These are phyloP conservation scores for Fagus sylvatica DNA, from an alignment of 306 rosid genomes.

Conservation along the genomic window DNA sequence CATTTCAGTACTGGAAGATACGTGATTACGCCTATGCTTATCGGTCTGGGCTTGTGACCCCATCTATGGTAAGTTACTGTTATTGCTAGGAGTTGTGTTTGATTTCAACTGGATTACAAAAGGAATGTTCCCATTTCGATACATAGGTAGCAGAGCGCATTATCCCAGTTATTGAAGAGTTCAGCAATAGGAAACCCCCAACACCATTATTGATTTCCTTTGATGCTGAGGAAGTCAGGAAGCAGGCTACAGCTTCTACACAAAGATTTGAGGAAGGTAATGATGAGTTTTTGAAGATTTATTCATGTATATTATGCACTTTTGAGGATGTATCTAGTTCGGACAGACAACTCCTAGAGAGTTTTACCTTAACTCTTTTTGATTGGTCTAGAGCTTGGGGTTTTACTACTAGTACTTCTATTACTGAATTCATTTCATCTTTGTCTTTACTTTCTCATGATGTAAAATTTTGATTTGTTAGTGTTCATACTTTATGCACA, in stretches of 20 bases:
- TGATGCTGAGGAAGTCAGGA: slow-evolving; percentile 71
- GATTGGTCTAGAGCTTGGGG: too few relatives aligned
- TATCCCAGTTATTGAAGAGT: slow-evolving; percentile 66
- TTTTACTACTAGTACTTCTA: too few relatives aligned
- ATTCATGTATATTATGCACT: neutral
- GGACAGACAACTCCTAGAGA: too few relatives aligned
- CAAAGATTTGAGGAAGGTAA: slow-evolving; percentile 87
- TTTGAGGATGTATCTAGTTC: too few relatives aligned
- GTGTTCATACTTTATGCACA: too few relatives aligned
- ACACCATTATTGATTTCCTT: slow-evolving; percentile 76
- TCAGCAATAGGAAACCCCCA: slow-evolving; percentile 47
- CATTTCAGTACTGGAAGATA: slow-evolving; percentile 88
- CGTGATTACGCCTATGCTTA: slow-evolving; percentile 94
- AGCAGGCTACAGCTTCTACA: slow-evolving; percentile 87
- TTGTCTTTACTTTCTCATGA: too few relatives aligned
- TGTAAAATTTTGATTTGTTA: too few relatives aligned
- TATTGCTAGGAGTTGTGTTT: slow-evolving; percentile 7
- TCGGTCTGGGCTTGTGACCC: slow-evolving; percentile 67
- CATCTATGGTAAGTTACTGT: slow-evolving; percentile 59
- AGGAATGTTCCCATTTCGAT: slow-evolving; percentile 16
- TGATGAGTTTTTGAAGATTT: neutral
- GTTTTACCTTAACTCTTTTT: too few relatives aligned
- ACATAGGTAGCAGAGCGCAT: slow-evolving; percentile 73
- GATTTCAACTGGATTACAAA: slow-evolving; percentile 21
- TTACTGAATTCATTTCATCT: too few relatives aligned